Evolutionary conservation across 2,329 filamentous ascomycete genomes (phyloP).

Genomic region (Diaporthe vexans): DNA sequence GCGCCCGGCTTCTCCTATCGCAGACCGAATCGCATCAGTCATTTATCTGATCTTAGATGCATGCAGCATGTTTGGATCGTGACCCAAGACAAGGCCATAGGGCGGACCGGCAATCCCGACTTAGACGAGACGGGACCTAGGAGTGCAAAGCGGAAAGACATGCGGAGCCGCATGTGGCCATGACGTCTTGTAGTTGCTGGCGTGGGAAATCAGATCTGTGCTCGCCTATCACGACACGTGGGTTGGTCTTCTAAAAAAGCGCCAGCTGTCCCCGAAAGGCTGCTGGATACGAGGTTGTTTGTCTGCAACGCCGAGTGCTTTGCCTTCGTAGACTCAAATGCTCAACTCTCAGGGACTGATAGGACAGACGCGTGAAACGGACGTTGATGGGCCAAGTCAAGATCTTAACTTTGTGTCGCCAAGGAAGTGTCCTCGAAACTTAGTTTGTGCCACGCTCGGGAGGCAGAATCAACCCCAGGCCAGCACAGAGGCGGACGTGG

Average conservation of each 20-base stretch:
- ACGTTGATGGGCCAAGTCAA: constrained; percentile 14
- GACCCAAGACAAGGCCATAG: not conserved
- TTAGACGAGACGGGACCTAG: constrained; percentile 21
- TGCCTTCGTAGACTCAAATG: not conserved
- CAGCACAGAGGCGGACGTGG: not conserved
- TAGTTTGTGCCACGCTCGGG: not conserved
- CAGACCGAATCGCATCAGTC: not conserved
- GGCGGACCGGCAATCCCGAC: constrained; percentile 29
- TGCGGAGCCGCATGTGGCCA: constrained; percentile 34
- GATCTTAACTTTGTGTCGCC: constrained; percentile 24
- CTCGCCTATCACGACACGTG: constrained; percentile 19
- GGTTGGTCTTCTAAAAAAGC: not conserved
- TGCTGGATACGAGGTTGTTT: constrained; percentile 5
- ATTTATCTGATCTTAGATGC: not conserved
- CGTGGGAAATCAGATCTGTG: constrained; percentile 11
- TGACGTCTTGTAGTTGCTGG: constrained; percentile 28
- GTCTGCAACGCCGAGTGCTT: constrained; percentile 28
- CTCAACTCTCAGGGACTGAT: not conserved
- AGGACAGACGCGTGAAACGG: not conserved
- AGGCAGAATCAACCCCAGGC: not conserved
- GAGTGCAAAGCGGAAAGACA: constrained; percentile 18
- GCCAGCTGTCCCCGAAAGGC: not conserved
- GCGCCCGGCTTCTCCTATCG: not conserved
- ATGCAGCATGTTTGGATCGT: not conserved
- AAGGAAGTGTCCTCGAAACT: constrained; percentile 22